Conservation (phyloP, 228 moss, liverwort and hornwort genomes). For the Sphagnum magellanicum region DNA sequence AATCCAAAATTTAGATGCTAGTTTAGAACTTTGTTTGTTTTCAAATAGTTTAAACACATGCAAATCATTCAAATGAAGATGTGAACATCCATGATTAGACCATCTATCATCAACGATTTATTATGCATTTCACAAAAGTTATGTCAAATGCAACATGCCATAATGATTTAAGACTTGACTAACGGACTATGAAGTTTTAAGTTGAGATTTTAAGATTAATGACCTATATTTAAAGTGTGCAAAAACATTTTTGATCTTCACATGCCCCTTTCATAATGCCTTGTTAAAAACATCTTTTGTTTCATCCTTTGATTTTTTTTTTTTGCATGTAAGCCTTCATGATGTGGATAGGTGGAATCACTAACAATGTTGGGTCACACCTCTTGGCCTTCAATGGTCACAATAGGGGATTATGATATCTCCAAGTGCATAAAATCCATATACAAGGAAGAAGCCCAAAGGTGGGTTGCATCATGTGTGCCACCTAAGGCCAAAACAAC, state of each 20-base stretch:
- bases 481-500: slow-evolving; percentile 35
- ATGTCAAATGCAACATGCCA: slow-evolving; percentile 37
- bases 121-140: slow-evolving; percentile 36
- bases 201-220: slow-evolving; percentile 25
- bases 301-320: slow-evolving; percentile 18
- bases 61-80: too few species aligned
- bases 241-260: slow-evolving; percentile 28
- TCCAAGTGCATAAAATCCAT: slow-evolving; percentile 13
- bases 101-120: too few species aligned
- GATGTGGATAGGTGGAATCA: slow-evolving; percentile 28
- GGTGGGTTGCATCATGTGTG: slow-evolving; percentile 25
- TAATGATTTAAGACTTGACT: slow-evolving; percentile 26
- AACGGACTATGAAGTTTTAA: slow-evolving; percentile 23
- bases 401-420: slow-evolving; percentile 21
- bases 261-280: slow-evolving; percentile 18
- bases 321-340: slow-evolving; percentile 1
- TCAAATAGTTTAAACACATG: too few species aligned
- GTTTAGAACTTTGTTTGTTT: too few species aligned
- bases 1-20: too few species aligned
- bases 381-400: slow-evolving; percentile 4
- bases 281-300: neutral
- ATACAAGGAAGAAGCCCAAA: slow-evolving; percentile 28
- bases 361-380: slow-evolving; percentile 19
- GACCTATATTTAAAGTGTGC: slow-evolving; percentile 36
- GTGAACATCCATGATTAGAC: too few species aligned